Evolutionary conservation across 192 early-diverging fungal species (phyloP), one percentile per base, ranked within the genome.

Genomic region (Backusella australiensis): DNA sequence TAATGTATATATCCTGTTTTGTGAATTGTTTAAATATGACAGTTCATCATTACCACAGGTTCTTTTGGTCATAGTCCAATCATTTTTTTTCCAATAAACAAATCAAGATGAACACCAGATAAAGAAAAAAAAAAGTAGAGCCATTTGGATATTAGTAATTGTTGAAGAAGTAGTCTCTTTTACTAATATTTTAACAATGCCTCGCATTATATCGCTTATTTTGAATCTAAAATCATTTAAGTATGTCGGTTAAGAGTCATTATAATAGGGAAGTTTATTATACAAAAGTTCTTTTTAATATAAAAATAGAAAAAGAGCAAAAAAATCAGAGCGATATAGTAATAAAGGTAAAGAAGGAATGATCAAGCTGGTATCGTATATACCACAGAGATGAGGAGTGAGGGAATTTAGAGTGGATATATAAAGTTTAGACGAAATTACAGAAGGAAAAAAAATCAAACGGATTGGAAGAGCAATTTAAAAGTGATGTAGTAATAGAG

Each of bases 231-330:
- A n/a, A 5, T 49, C n/a, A 6, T n/a, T 49, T 49, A 49, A 49
- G 17, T 21, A 49, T 49, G 1, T 49, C 19, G 17, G 1, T n/a
- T 17, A 49, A 63, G 21, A 63, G 26, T 49, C 23, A 4, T 63
- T 63, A 12, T 63, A 29, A 63, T 29, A 63, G 11, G 8, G 6
- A 12, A 12, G n/a, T 63, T 26, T 29, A 29, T 29, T 63, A 63
- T 63, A 63, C 56, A 63, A 29, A 29, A 63, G 23, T 63, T 63
- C 56, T 63, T 63, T 63, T 63, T 63, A 63, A 63, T 63, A 63
- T 63, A 29, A 32, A 12, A 63, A 63, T 63, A 63, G 26, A 63
- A 63, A 56, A 63, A 63, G 56, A 63, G 56, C 56, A 63, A 63
- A 11, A 26, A 63, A 63, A 15, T 8, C 21, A 63, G 56, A 29